Percentiles rank a stretch among this genome's conserved stretches.
Evolutionary conservation across 305 asterid genomes (phyloP).

Genomic region (Lippia alba): DNA sequence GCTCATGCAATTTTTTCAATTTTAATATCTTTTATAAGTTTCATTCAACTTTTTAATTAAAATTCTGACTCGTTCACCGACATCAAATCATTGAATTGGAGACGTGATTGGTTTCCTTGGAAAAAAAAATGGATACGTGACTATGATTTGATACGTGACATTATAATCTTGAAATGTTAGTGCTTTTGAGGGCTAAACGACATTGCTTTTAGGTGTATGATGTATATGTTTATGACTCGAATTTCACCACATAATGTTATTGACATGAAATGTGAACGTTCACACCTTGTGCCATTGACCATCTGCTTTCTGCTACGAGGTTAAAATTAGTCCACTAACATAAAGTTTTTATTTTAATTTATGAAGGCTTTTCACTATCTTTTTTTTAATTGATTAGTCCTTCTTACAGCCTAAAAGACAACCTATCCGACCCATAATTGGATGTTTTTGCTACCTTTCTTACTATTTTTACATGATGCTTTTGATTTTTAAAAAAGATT

Average conservation of each 20-base stretch:
- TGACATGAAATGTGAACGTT: neutral
- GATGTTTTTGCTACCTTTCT: neutral
- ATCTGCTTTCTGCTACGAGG: neutral
- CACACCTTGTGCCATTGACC: conserved; percentile 11
- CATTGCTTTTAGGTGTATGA: neutral
- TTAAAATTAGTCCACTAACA: neutral
- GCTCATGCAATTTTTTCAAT: too few relatives aligned
- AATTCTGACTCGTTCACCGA: too few relatives aligned
- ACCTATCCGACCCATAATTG: neutral
- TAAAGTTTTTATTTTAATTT: neutral
- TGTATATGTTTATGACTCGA: neutral
- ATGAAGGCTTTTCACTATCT: neutral
- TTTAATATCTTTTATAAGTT: too few relatives aligned
- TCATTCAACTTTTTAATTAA: too few relatives aligned
- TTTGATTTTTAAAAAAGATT: too few relatives aligned
- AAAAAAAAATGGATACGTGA: neutral
- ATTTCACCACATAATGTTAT: neutral
- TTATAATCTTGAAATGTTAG: neutral
- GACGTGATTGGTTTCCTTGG: neutral
- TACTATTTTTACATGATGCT: neutral
- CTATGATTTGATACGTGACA: neutral
- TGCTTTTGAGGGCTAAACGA: neutral
- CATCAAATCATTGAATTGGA: neutral
- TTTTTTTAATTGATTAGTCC: neutral
- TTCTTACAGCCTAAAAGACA: neutral